Percentiles rank a stretch among this genome's conserved stretches.
Conservation (phyloP, 768 basidiomycete genomes). For the Agaricus sinodeliciosus region DNA sequence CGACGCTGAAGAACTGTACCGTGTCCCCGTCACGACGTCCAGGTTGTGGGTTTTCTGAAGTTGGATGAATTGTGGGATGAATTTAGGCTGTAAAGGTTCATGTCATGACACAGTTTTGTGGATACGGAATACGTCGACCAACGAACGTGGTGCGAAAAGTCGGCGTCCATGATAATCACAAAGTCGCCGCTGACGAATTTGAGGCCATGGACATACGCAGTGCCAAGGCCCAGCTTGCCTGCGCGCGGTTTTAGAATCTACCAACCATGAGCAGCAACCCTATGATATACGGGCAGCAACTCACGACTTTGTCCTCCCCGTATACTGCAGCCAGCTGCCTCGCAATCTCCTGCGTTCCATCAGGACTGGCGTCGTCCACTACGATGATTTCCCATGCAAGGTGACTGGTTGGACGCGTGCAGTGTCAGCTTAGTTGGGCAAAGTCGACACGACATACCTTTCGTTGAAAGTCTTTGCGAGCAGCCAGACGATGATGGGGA, state of each 20-base stretch:
- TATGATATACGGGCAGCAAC: background rate
- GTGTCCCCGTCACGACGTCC: constrained; percentile 91
- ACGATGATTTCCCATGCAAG: constrained; percentile 86
- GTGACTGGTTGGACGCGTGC: constrained; percentile 33
- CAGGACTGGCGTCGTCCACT: constrained; percentile 90
- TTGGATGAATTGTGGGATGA: constrained; percentile 87
- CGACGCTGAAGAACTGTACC: constrained; percentile 62
- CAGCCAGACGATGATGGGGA: constrained; percentile 85
- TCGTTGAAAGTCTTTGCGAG: constrained; percentile 70
- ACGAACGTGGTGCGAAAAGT: constrained; percentile 90
- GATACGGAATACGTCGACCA: constrained; percentile 3
- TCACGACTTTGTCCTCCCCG: constrained; percentile 78
- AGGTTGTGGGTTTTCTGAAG: constrained; percentile 82
- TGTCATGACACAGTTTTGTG: background rate
- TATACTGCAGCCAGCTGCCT: constrained; percentile 70
- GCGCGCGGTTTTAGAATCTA: constrained; percentile 77
- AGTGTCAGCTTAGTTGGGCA: constrained; percentile 6
- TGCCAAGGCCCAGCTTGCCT: constrained; percentile 88
- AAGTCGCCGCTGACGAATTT: constrained; percentile 88
- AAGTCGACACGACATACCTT: constrained; percentile 45
- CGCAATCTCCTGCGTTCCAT: constrained; percentile 89
- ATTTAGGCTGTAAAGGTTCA: constrained; percentile 63
- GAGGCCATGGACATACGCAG: constrained; percentile 89
- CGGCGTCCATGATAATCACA: constrained; percentile 96
- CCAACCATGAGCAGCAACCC: background rate